Conservation (phyloP, 805 yeast genomes). For the Metschnikowia lochheadii region DNA sequence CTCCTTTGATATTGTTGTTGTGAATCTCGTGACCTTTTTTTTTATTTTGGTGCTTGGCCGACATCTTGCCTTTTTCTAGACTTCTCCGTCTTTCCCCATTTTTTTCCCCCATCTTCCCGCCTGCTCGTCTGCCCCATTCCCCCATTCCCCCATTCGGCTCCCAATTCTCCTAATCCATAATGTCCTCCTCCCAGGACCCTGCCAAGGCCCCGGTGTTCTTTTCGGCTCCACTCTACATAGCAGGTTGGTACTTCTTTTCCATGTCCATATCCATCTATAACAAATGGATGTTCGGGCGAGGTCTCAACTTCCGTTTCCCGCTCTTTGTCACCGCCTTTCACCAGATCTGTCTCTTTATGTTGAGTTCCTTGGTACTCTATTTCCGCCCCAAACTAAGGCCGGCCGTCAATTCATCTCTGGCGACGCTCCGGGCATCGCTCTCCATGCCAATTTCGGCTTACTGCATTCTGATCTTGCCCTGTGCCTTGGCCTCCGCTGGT, state of each 20-base stretch:
- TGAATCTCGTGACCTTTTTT: neutral
- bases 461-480: constrained; percentile 62
- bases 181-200: constrained; percentile 1
- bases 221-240: constrained; percentile 27
- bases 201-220: neutral
- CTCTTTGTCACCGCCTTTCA: constrained; percentile 80
- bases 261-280: constrained; percentile 74
- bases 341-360: constrained; percentile 61
- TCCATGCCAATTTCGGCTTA: constrained; percentile 28
- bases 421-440: constrained; percentile 14
- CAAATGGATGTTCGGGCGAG: constrained; percentile 94
- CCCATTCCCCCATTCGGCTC: too few species aligned
- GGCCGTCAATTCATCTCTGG: constrained; percentile 11
- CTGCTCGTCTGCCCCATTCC: too few species aligned
- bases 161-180: neutral
- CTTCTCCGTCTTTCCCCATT: neutral
- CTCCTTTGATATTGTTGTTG: neutral
- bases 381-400: constrained; percentile 49
- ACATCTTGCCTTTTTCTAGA: too few species aligned
- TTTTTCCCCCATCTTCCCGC: too few species aligned
- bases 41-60: too few species aligned
- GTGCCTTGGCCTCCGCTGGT: constrained; percentile 83
- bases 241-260: constrained; percentile 71
- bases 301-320: constrained; percentile 78
- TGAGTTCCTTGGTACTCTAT: constrained; percentile 47